Percentiles rank a stretch among this genome's conserved stretches.
Evolutionary conservation across 2,329 filamentous ascomycete genomes (phyloP).

Genomic region (Alternaria alternata): DNA sequence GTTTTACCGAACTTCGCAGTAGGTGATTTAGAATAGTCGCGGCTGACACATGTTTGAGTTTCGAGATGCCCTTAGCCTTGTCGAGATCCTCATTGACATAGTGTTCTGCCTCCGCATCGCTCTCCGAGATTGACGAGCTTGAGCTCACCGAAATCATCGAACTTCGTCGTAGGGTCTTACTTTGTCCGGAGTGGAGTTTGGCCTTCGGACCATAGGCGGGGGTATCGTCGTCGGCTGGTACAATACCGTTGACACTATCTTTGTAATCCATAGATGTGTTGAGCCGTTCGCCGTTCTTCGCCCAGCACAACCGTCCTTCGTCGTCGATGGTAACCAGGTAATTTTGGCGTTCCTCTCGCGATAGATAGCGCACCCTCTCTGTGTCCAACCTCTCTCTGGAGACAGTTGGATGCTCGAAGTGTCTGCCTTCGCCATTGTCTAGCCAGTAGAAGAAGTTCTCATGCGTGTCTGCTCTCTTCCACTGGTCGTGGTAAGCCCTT

Average conservation of each 20-base stretch:
- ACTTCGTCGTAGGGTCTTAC: conserved; percentile 28
- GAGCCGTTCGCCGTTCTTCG: conserved; percentile 79
- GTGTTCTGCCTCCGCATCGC: conserved; percentile 68
- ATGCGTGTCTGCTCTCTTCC: conserved; percentile 77
- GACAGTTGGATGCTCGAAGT: conserved; percentile 74
- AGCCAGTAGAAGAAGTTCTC: conserved; percentile 97
- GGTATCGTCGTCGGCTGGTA: conserved; percentile 53
- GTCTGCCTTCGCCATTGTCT: conserved; percentile 78
- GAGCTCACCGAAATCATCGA: conserved; percentile 40
- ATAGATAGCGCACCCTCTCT: conserved; percentile 84
- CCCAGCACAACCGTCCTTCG: conserved; percentile 83
- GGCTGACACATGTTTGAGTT: conserved; percentile 72
- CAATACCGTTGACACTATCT: conserved; percentile 76
- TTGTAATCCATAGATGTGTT: conserved; percentile 78
- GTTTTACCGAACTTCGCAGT: conserved; percentile 78
- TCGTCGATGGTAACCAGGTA: conserved; percentile 81
- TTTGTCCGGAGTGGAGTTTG: conserved; percentile 34
- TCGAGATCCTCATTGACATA: conserved; percentile 72
- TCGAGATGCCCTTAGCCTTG: conserved; percentile 66
- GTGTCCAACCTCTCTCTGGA: conserved; percentile 77
- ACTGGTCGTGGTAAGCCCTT: conserved; percentile 81
- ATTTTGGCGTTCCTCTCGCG: conserved; percentile 78
- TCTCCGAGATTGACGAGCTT: conserved; percentile 55
- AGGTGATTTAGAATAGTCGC: conserved; percentile 80
- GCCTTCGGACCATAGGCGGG: conserved; percentile 51